A percentile compares a stretch with the other conserved stretches of the same genome.
These are phyloP conservation scores for Nevesoporus exiguus DNA, from an alignment of 768 basidiomycete genomes.

Conservation along the genomic window DNA sequence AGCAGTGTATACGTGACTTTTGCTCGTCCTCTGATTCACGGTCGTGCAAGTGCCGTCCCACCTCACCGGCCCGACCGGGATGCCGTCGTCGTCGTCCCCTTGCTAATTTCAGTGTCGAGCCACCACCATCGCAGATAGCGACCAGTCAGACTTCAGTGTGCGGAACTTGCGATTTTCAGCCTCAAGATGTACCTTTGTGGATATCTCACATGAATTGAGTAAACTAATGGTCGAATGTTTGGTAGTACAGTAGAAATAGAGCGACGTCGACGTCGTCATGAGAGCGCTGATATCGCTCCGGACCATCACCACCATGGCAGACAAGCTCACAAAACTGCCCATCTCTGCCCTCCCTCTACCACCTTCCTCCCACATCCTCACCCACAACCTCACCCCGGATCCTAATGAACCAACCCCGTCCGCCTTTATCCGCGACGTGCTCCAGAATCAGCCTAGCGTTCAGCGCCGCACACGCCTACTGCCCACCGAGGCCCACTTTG, in stretches of 20 bases:
- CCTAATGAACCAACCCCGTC: slow-evolving; percentile 47
- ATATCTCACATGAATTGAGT: too few species aligned
- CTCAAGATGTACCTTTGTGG: slow-evolving; percentile 49
- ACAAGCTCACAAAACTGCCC: slow-evolving; percentile 27
- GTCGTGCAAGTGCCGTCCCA: too few species aligned
- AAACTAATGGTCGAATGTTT: too few species aligned
- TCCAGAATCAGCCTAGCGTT: slow-evolving; percentile 52
- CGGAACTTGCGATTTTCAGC: slow-evolving; percentile 42
- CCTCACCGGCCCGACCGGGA: too few species aligned
- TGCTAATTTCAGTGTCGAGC: too few species aligned
- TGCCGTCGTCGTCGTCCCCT: too few species aligned
- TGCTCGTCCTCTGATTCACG: too few species aligned
- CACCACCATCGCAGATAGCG: slow-evolving; percentile 48
- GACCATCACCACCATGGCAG: slow-evolving; percentile 17
- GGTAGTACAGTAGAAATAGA: not conserved
- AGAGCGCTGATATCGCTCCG: slow-evolving; percentile 8
- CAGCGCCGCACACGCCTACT: slow-evolving; percentile 70
- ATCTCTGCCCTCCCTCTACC: slow-evolving; percentile 49
- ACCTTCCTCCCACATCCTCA: slow-evolving; percentile 38
- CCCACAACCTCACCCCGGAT: slow-evolving; percentile 59
- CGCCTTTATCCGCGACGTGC: slow-evolving; percentile 49
- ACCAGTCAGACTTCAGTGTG: slow-evolving; percentile 31
- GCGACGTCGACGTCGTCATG: slow-evolving; percentile 20
- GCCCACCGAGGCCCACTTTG: slow-evolving; percentile 59
- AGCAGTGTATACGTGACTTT: too few species aligned